Conservation (phyloP, 192 early-diverging fungal genomes). For the Entomortierella beljakovae region DNA sequence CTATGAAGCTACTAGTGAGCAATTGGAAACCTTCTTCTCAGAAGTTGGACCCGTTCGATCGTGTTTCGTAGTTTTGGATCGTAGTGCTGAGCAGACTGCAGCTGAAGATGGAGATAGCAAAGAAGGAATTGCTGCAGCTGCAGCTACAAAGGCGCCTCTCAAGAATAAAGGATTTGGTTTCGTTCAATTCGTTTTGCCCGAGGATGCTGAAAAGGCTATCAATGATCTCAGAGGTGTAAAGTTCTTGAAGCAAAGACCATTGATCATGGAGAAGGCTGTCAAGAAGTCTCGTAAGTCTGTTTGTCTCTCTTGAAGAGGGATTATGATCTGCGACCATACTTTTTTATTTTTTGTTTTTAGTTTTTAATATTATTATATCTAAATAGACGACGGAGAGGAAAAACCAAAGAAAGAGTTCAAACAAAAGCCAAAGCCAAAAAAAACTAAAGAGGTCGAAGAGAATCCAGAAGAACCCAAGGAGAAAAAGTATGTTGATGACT, state of each 20-base stretch:
- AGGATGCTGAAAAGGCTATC: conserved; percentile 85
- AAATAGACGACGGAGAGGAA: conserved; percentile 27
- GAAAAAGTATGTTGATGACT: conserved; percentile 41
- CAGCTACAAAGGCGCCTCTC: conserved; percentile 18
- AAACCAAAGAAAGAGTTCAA: conserved; percentile 45
- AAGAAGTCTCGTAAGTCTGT: conserved; percentile 55
- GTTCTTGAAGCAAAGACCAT: conserved; percentile 75
- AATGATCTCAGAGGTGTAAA: conserved; percentile 77
- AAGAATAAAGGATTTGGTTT: conserved; percentile 92
- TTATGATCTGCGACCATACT: no score
- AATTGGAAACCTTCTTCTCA: conserved; percentile 91
- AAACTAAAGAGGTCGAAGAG: conserved; percentile 45
- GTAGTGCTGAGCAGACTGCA: conserved; percentile 34
- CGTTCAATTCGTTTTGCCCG: conserved; percentile 85
- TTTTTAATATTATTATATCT: background rate
- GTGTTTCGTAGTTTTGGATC: conserved; percentile 86
- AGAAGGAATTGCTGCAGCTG: conserved; percentile 22
- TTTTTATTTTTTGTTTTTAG: background rate
- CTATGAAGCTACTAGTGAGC: conserved; percentile 79
- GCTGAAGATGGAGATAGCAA: conserved; percentile 21
- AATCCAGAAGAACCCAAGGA: conserved; percentile 43
- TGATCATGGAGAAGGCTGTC: conserved; percentile 86
- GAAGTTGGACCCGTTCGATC: conserved; percentile 89
- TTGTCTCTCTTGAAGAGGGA: background rate
- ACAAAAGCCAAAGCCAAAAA: conserved; percentile 49